Evolutionary conservation across 1,284 basidiomycete species (phyloP).

Genomic region (Fomitopsis schrenkii): DNA sequence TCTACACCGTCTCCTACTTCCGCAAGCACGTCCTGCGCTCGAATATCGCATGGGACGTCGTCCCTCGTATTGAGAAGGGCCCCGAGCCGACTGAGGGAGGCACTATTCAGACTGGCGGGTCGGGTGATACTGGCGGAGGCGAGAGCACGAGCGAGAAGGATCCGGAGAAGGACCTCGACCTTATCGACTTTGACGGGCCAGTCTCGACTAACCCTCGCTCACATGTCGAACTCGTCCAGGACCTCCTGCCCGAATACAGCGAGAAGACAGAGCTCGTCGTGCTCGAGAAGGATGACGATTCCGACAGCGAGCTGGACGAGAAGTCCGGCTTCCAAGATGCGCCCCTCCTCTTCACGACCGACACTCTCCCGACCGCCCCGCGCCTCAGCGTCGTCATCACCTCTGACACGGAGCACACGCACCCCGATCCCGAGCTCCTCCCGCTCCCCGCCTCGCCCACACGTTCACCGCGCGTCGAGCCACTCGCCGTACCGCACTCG

Average conservation of each 20-base stretch:
- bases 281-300: constrained; percentile 4
- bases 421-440: constrained; percentile 28
- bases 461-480: neutral
- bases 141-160: neutral
- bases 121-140: neutral
- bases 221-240: neutral
- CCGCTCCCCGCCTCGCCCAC: constrained; percentile 25
- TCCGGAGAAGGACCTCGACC: neutral
- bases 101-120: neutral
- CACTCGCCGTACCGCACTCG: neutral
- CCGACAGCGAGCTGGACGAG: constrained; percentile 9
- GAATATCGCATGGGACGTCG: constrained; percentile 29
- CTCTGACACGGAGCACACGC: neutral
- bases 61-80: constrained; percentile 30
- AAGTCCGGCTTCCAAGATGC: constrained; percentile 7
- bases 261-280: constrained; percentile 14
- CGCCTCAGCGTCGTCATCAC: neutral
- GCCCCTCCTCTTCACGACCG: neutral
- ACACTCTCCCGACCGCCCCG: constrained; percentile 12
- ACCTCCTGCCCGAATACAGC: neutral
- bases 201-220: neutral
- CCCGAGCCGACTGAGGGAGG: constrained; percentile 2
- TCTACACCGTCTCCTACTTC: constrained; percentile 33
- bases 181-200: neutral
- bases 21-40: constrained; percentile 27